Evolutionary conservation across 2,329 filamentous ascomycete genomes (phyloP).

Genomic region (Teratosphaeria epicoccoides): DNA sequence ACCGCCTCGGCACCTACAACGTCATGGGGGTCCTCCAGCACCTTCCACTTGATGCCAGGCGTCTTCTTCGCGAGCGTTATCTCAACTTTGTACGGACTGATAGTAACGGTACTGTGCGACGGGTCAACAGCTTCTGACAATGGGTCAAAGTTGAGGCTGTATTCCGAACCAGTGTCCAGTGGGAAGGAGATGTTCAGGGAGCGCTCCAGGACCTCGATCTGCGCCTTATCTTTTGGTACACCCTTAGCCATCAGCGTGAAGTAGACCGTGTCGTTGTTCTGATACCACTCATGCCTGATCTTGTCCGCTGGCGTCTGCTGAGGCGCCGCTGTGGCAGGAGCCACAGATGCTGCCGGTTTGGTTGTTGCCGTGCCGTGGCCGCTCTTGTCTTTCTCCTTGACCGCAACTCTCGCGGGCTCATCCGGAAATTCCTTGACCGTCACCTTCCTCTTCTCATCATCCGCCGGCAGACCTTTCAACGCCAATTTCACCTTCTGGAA

Average conservation of each 20-base stretch:
- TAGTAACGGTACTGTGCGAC: slow-evolving; percentile 47
- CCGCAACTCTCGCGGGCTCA: not conserved
- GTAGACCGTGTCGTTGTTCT: slow-evolving; percentile 49
- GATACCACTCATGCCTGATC: slow-evolving; percentile 60
- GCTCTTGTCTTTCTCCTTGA: not conserved
- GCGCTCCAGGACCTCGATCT: slow-evolving; percentile 38
- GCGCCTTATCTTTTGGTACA: slow-evolving; percentile 46
- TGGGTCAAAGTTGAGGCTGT: slow-evolving; percentile 53
- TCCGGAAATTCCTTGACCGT: slow-evolving; percentile 45
- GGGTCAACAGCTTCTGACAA: slow-evolving; percentile 58
- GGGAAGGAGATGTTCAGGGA: slow-evolving; percentile 51
- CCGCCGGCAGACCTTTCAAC: slow-evolving; percentile 39
- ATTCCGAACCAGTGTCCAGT: slow-evolving; percentile 41
- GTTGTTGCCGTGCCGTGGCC: slow-evolving; percentile 1
- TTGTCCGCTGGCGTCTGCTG: slow-evolving; percentile 43
- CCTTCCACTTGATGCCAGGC: slow-evolving; percentile 57
- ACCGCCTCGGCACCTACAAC: not conserved
- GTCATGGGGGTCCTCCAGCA: slow-evolving; percentile 39
- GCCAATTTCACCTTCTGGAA: slow-evolving; percentile 44
- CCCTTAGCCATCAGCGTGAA: slow-evolving; percentile 58
- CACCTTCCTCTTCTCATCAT: slow-evolving; percentile 36
- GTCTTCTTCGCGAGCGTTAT: slow-evolving; percentile 58
- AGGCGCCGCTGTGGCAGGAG: slow-evolving; percentile 13
- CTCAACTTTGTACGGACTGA: slow-evolving; percentile 73
- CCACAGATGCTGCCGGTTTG: slow-evolving; percentile 3